Evolutionary conservation across 2,329 filamentous ascomycete genomes (phyloP), one percentile per base, ranked within the genome.

Genomic region (Dendryphion nanum): DNA sequence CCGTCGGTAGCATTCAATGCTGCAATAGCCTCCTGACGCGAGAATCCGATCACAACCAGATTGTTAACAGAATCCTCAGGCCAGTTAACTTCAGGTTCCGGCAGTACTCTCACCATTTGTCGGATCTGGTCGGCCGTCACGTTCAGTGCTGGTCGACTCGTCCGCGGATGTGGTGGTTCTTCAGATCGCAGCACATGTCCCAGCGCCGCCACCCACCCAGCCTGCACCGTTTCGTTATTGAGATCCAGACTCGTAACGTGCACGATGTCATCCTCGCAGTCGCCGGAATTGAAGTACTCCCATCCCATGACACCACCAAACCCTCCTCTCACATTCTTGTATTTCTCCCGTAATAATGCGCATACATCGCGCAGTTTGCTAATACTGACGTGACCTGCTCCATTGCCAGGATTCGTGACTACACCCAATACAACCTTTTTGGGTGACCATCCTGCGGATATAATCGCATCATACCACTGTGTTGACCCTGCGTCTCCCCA

Each of bases 281-380:
- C 54, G 13, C 63, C 64, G 8, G 83, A 80, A 69, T 95, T 94
- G 69, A 91, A 95, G 62, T 93, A 95, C 69, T 96, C 90, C 90
- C 90, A 96, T 2, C 89, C 89, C 82, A 93, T 93, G 5, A 96
- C 82, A 1, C 90, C 90, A 1, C 89, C 90, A 61, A 95, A 93
- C 1, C 78, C 29, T 24, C 37, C 48, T 2, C 58, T 55, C 0
- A 51, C 35, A n/a, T 40, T 40, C 10, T 47, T 77, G 53, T 86
- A 86, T 41, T 74, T 74, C 23, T 77, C 69, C 23, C 76, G 68
- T 47, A 89, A 59, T 28, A 72, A 58, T 19, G 73, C 72, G 30
- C 89, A 61, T 15, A 84, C 78, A 14, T 71, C 68, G 8, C 74
- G 72, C 17, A 87, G 66, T 12, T 73, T 62, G 31, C 77, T 73